Evolutionary conservation across 306 rosid species (phyloP).

Genomic region (Glycine latifolia): DNA sequence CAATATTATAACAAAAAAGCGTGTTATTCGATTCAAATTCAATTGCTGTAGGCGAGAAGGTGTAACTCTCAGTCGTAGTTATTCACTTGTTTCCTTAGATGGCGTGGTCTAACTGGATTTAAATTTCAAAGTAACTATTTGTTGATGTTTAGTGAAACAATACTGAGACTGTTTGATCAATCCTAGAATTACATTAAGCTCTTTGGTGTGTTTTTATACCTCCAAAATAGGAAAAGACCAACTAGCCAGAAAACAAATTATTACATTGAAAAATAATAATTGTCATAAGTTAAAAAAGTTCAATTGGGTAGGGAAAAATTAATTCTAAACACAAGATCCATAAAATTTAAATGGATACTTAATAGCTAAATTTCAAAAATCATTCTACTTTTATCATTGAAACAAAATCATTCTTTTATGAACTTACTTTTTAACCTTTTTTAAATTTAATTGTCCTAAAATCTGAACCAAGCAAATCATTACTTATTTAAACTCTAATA

Average conservation of each 20-base stretch:
- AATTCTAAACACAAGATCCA: not conserved
- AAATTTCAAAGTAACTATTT: no score
- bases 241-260: not conserved
- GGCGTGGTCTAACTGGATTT: no score
- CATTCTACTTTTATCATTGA: not conserved
- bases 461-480: not conserved
- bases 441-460: not conserved
- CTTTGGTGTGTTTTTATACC: not conserved
- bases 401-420: not conserved
- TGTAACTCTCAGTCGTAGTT: no score
- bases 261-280: not conserved
- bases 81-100: no score
- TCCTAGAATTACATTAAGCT: no score
- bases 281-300: not conserved
- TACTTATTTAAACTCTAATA: no score
- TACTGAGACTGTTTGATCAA: no score
- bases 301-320: not conserved
- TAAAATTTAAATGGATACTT: not conserved
- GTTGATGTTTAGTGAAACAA: no score
- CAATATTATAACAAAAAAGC: no score
- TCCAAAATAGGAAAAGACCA: no score
- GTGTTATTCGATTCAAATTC: no score
- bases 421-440: not conserved
- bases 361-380: not conserved
- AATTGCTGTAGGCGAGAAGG: no score